phyloP scores from a whole-genome alignment of 164 flowering plant genomes.

The Echeveria elegans region DNA sequence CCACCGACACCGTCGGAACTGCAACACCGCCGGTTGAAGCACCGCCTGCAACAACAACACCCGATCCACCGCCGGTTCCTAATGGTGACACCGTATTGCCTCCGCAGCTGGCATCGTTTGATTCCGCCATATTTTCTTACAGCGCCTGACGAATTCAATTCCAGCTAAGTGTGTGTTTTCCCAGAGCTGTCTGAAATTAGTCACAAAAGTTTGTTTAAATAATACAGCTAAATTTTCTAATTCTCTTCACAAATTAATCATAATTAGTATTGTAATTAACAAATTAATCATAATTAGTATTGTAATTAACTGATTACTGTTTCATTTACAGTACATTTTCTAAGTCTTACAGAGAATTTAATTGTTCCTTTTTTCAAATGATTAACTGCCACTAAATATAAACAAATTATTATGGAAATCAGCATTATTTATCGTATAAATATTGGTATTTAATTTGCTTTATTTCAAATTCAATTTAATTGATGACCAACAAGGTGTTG shows the following conservation, averaged over 20 bases:
- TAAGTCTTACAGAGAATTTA: too few species aligned
- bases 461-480: too few species aligned
- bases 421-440: too few species aligned
- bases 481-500: too few species aligned
- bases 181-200: background rate
- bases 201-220: background rate
- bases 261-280: background rate
- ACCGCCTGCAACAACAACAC: background rate
- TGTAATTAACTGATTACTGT: background rate
- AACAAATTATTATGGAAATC: too few species aligned
- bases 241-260: background rate
- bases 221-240: background rate
- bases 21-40: background rate
- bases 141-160: background rate
- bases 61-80: background rate
- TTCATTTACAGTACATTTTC: too few species aligned
- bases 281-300: background rate
- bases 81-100: background rate
- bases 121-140: background rate
- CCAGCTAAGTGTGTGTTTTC: background rate
- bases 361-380: too few species aligned
- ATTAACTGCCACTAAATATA: too few species aligned
- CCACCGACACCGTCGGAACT: background rate
- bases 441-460: too few species aligned
- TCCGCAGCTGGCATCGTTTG: background rate